Conservation (phyloP, 805 yeast species). For the Grigorovia yakushimaensis region DNA sequence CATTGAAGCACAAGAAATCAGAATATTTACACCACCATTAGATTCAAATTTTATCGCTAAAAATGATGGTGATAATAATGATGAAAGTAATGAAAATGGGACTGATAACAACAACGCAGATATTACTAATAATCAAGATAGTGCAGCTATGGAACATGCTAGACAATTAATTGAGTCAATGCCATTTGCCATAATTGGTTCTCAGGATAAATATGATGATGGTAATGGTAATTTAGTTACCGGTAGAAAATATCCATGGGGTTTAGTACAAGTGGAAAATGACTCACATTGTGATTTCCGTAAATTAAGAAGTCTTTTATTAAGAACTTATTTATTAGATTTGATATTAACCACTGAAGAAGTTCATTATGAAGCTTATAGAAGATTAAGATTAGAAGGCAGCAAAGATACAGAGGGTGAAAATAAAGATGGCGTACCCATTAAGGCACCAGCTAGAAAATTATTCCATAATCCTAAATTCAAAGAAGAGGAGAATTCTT, state of each 20-base stretch:
- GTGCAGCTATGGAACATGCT: slow-evolving; percentile 69
- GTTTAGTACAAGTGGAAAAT: slow-evolving; percentile 78
- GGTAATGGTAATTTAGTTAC: slow-evolving; percentile 54
- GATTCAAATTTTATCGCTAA: slow-evolving; percentile 28
- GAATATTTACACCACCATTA: slow-evolving; percentile 76
- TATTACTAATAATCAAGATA: slow-evolving; percentile 32
- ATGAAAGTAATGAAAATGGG: not conserved
- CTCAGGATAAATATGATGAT: slow-evolving; percentile 60
- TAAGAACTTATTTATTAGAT: slow-evolving; percentile 79
- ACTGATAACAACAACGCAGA: not conserved
- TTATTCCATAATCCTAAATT: slow-evolving; percentile 77
- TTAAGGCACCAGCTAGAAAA: slow-evolving; percentile 37
- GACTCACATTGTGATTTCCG: slow-evolving; percentile 80
- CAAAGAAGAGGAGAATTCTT: slow-evolving; percentile 90
- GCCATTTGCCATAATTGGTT: slow-evolving; percentile 81
- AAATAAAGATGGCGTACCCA: slow-evolving; percentile 23
- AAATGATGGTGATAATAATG: slow-evolving; percentile 7
- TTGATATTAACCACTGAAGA: slow-evolving; percentile 72
- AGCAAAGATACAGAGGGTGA: slow-evolving; percentile 22
- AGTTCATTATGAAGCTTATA: slow-evolving; percentile 68
- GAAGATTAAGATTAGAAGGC: slow-evolving; percentile 60
- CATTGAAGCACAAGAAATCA: slow-evolving; percentile 74
- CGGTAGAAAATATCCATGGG: slow-evolving; percentile 89
- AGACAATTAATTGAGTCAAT: slow-evolving; percentile 69
- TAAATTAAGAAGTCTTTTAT: slow-evolving; percentile 64